phyloP scores from a whole-genome alignment of 352 stramenopile species.

The Phytophthora capsici region DNA sequence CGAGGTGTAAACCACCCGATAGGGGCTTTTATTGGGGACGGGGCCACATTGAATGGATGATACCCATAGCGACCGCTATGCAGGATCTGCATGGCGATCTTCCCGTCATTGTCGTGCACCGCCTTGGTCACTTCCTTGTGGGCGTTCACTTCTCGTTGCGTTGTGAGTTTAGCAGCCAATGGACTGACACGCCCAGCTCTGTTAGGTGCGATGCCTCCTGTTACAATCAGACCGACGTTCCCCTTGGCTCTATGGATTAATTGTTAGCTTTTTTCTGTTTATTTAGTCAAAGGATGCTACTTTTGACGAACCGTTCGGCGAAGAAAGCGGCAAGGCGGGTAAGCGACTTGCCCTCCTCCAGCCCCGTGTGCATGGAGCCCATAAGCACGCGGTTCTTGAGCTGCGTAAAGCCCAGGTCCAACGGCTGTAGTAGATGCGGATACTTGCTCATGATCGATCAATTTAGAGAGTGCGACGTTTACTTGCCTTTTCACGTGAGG shows the following conservation, averaged over 20 bases:
- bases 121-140: slow-evolving; percentile 94
- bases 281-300: no score
- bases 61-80: slow-evolving; percentile 97
- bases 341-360: slow-evolving; percentile 86
- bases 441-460: slow-evolving; percentile 67
- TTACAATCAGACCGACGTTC: slow-evolving; percentile 96
- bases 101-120: slow-evolving; percentile 89
- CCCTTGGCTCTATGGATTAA: slow-evolving; percentile 73
- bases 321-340: slow-evolving; percentile 95
- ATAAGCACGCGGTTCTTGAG: slow-evolving; percentile 91
- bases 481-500: slow-evolving; percentile 17
- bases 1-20: slow-evolving; percentile 94
- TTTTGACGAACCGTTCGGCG: slow-evolving; percentile 72
- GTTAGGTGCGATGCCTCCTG: slow-evolving; percentile 94
- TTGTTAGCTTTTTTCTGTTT: not conserved
- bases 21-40: slow-evolving; percentile 92
- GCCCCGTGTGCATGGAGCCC: slow-evolving; percentile 93
- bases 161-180: slow-evolving; percentile 95
- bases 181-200: slow-evolving; percentile 92
- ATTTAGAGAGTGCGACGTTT: not conserved
- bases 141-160: slow-evolving; percentile 80
- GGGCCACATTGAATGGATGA: slow-evolving; percentile 94
- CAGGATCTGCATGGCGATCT: slow-evolving; percentile 93
- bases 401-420: slow-evolving; percentile 83
- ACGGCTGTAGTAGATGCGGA: slow-evolving; percentile 72